A percentile compares a stretch with the other conserved stretches of the same genome.
Conservation (phyloP, 1,139 yeast species). For the Geotrichum klebahnii region DNA sequence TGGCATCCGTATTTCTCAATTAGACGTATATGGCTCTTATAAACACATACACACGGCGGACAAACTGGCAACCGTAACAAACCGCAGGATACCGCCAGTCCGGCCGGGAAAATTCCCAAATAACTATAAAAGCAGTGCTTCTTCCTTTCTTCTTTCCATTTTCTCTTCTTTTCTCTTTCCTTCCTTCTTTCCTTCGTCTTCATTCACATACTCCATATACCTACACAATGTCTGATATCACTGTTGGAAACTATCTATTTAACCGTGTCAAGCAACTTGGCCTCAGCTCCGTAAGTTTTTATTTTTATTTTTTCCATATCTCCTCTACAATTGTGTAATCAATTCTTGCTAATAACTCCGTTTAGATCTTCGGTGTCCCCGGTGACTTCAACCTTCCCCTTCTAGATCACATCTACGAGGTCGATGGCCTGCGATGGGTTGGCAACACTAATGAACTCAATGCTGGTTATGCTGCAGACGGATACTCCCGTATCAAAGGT, state of each 20-base stretch:
- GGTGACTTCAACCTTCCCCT: conserved; percentile 59
- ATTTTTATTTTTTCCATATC: not conserved
- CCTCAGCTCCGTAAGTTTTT: conserved; percentile 38
- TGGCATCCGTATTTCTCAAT: no score
- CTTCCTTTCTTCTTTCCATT: no score
- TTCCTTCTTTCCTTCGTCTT: not conserved
- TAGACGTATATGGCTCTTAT: no score
- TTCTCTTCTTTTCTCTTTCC: not conserved
- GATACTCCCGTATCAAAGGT: conserved; percentile 60
- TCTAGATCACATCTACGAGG: conserved; percentile 52
- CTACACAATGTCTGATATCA: conserved; percentile 28
- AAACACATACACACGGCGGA: no score
- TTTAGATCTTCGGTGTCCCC: conserved; percentile 48
- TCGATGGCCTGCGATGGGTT: conserved; percentile 42
- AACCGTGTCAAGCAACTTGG: conserved; percentile 48
- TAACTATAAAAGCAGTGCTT: no score
- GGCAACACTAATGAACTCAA: conserved; percentile 51
- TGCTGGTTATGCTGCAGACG: conserved; percentile 63
- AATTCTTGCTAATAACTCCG: conserved; percentile 2
- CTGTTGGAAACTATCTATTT: conserved; percentile 51
- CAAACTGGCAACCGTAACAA: no score
- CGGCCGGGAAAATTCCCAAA: no score
- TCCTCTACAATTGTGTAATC: no score
- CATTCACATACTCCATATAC: not conserved
- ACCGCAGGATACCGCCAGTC: no score